These are phyloP conservation scores for Macrophomina tecta DNA, from an alignment of 2,329 filamentous ascomycete genomes.

Conservation along the genomic window DNA sequence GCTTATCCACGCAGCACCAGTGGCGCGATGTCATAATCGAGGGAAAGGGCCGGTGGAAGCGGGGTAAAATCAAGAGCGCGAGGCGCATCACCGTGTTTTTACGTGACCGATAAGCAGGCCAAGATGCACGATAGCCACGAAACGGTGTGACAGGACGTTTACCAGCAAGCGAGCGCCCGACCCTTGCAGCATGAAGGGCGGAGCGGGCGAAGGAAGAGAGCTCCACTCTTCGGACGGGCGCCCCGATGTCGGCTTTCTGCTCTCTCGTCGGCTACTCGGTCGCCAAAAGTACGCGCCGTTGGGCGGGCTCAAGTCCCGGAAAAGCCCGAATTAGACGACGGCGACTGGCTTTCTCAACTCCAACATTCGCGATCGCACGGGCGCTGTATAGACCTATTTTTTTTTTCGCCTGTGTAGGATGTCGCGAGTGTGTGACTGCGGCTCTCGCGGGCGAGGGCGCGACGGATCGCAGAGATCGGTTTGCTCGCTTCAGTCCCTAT, in stretches of 20 bases:
- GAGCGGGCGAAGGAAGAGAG: no score
- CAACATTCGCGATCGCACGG: neutral
- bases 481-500: slow-evolving; percentile 5
- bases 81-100: neutral
- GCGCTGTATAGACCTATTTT: neutral
- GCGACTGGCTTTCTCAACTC: neutral
- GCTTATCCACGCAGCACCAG: no score
- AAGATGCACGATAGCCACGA: no score
- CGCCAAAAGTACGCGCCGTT: neutral
- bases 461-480: neutral
- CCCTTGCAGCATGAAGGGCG: no score
- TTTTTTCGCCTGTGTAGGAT: neutral
- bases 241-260: neutral
- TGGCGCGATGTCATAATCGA: neutral
- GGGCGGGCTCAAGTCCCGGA: neutral
- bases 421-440: neutral
- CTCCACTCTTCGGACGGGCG: no score
- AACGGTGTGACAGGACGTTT: no score
- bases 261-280: neutral
- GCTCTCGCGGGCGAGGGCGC: neutral
- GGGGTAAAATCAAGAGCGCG: neutral
- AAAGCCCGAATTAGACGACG: slow-evolving; percentile 10
- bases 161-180: neutral
- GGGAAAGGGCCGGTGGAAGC: neutral
- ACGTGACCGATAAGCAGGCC: slow-evolving; percentile 1